Evolutionary conservation across 1,284 basidiomycete species (phyloP), one percentile per base, ranked within the genome.

Genomic region (Malassezia vespertilionis): DNA sequence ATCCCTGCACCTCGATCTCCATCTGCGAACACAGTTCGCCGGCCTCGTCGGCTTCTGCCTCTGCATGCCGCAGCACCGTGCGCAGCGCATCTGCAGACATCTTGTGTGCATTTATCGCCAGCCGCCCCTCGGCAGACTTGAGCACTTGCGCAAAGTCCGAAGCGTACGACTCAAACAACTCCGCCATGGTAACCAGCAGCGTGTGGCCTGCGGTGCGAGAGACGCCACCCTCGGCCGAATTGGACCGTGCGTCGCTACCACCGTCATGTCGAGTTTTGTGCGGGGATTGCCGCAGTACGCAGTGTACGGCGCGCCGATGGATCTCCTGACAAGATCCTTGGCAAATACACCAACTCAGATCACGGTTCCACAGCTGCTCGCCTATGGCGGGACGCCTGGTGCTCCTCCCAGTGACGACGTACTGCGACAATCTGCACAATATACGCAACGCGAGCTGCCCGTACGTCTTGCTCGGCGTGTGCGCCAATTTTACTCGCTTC

Each of bases 1-100:
- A 90, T 10, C 85, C 84, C 65, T 90, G 88, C n/a, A 93, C 82
- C 74, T 99, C 93, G 53, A 97, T 84, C 73, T 96, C 90, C 91
- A 99, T 96, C 79, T 99, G 93, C 27, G 86, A 87, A 9, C 66
- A 53, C 26, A 96, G 89, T 76, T 99, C 93, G 61, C 96, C 90
- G 0, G 90, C 91, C 73, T 99, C 93, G 66, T 97, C 93, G 3
- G 95, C 76, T 71, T 97, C 91, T 78, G 90, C 87, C 67, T 91
- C 86, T 17, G 87, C 84, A 53, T 86, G 76, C 55, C 90, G 77
- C 55, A 96, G 73, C 3, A 83, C 76, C 0, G 86, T 78, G 72
- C 86, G 88, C 43, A 83, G 79, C 56, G 86, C 81, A 67, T 96
- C 89, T 32, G 55, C 62, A 36, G 47, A 54, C 23, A 54, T 49